Evolutionary conservation across 2,329 filamentous ascomycete genomes (phyloP), one percentile per base, ranked within the genome.

Genomic region (Phialophora chinensis): DNA sequence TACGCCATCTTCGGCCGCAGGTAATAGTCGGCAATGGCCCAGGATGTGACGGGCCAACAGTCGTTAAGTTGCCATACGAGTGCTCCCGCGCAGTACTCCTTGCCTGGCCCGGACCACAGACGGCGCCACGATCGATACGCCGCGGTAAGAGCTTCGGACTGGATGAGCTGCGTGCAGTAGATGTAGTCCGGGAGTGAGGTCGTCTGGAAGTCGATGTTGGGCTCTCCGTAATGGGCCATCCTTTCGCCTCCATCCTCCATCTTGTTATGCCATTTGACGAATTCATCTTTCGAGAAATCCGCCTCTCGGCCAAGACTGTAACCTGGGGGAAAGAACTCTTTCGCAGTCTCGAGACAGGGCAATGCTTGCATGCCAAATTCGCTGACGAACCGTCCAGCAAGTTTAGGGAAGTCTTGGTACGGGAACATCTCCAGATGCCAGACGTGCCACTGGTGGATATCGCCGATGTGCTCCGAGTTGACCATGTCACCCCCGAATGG

Each of bases 361-460:
- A 96, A 96, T 0, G 91, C 91, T 77, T 97, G 88, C 92, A 97
- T 96, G 66, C 93, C 93, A 72, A 97, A 97, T 75, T 97, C 94
- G 65, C 91, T 93, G 63, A 96, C 93, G 79, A 97, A 97, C 0
- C 93, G 88, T 1, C 93, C 93, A 20, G 88, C 87, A 0, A 97
- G 86, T 68, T 88, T 89, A 77, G 94, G 91, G 71, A 93, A 96
- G 71, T 94, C 89, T 73, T 97, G 93, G 73, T 96, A 97, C 72
- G 91, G 92, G 74, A 96, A 91, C 75, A 97, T 92, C 0, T 88
- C 89, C 20, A 93, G 93, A 75, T 97, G 93, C 93, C 93, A 97
- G 14, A 97, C 86, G 74, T 97, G 96, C 93, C 93, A 97, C 77
- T 97, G 93, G 76, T 97, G 93, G 73, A 97, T 89, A 75, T 97